phyloP scores from a whole-genome alignment of 208 protist species.

The Trypanosoma congolense region DNA sequence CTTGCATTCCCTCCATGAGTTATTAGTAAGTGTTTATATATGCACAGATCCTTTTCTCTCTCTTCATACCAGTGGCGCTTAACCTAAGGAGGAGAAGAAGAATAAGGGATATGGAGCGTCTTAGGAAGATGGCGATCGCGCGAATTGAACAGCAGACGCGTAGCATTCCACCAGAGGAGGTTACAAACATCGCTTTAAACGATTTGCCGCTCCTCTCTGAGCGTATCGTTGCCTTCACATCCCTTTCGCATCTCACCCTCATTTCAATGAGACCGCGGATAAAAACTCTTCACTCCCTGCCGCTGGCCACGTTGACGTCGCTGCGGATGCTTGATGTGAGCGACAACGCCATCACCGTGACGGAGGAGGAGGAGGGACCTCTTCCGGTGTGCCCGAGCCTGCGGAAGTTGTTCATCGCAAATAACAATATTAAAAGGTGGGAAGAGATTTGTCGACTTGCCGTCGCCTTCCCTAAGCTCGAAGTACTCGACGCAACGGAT shows the following conservation, averaged over 20 bases:
- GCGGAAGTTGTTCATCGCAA: slow-evolving; percentile 52
- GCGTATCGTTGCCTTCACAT: slow-evolving; percentile 37
- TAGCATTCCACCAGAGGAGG: slow-evolving; percentile 35
- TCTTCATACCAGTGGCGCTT: not conserved
- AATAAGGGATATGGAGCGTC: slow-evolving; percentile 56
- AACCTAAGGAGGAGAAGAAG: not conserved
- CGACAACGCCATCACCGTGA: slow-evolving; percentile 67
- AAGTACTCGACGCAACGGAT: slow-evolving; percentile 60
- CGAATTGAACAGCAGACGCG: slow-evolving; percentile 71
- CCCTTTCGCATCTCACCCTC: slow-evolving; percentile 54
- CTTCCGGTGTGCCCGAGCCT: slow-evolving; percentile 27
- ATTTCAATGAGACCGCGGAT: slow-evolving; percentile 64
- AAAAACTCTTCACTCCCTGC: slow-evolving; percentile 24
- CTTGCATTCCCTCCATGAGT: too few relatives aligned
- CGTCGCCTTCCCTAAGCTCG: slow-evolving; percentile 44
- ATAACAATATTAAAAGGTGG: slow-evolving; percentile 53
- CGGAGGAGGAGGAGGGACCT: slow-evolving; percentile 2
- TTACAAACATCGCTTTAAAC: slow-evolving; percentile 55
- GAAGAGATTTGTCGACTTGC: slow-evolving; percentile 55
- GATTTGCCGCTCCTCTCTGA: slow-evolving; percentile 49
- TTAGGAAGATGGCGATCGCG: slow-evolving; percentile 58
- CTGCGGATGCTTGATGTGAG: slow-evolving; percentile 78
- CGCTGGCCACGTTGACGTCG: slow-evolving; percentile 22
- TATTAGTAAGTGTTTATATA: too few relatives aligned
- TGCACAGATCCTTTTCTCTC: not conserved